A percentile compares a stretch with the other conserved stretches of the same genome.
Evolutionary conservation across 2,329 filamentous ascomycete genomes (phyloP).

Genomic region (Scytalidium lignicola): DNA sequence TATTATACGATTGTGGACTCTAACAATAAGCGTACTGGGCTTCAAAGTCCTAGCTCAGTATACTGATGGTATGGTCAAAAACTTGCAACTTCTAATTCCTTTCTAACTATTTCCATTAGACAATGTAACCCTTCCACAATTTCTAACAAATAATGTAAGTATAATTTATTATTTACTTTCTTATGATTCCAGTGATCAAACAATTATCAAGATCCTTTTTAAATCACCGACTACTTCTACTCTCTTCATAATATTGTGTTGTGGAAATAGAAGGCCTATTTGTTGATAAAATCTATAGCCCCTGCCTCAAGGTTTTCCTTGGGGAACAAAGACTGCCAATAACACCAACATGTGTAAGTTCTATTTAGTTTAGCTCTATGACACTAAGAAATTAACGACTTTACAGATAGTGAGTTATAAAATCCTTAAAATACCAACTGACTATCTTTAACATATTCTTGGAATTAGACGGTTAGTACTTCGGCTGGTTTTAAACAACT

Average conservation of each 20-base stretch:
- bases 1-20: not conserved
- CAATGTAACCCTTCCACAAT: conserved; percentile 28
- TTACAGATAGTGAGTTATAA: not conserved
- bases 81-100: not conserved
- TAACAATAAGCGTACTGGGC: not conserved
- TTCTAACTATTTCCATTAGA: not conserved
- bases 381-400: not conserved
- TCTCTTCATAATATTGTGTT: not conserved
- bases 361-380: not conserved
- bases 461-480: not conserved
- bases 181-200: not conserved
- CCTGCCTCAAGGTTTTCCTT: conserved; percentile 44
- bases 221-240: too few species aligned
- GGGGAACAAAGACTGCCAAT: conserved; percentile 40
- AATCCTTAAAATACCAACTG: not conserved
- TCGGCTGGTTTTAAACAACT: not conserved
- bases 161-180: not conserved
- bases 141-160: conserved; percentile 38
- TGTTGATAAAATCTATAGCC: conserved; percentile 21
- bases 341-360: conserved; percentile 27
- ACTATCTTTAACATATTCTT: not conserved
- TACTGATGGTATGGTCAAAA: not conserved
- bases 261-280: not conserved
- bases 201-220: not conserved
- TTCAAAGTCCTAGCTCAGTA: not conserved